phyloP scores from a whole-genome alignment of 805 yeast species.

The Starmerella ratchasimensis region DNA sequence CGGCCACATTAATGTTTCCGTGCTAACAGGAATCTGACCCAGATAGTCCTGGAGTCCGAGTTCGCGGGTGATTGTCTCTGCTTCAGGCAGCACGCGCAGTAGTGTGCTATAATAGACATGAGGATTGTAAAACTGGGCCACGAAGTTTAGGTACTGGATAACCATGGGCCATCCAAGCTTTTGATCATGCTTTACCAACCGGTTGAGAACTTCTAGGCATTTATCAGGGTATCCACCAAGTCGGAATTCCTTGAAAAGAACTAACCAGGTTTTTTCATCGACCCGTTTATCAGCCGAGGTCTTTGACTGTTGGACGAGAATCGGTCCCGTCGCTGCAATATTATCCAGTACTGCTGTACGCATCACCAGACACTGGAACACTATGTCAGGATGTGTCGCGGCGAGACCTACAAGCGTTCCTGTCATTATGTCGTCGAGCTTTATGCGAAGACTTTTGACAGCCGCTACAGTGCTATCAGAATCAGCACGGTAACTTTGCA shows the following conservation, averaged over 20 bases:
- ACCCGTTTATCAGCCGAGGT: constrained; percentile 16
- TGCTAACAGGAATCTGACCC: not conserved
- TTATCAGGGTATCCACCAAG: constrained; percentile 20
- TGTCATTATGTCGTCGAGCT: too few species aligned
- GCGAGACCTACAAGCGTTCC: constrained; percentile 10
- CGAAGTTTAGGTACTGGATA: constrained; percentile 20
- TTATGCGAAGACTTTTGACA: too few species aligned
- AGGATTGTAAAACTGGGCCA: constrained; percentile 18
- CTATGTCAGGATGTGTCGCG: constrained; percentile 7
- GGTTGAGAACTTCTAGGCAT: constrained; percentile 20
- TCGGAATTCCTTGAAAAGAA: constrained; percentile 22
- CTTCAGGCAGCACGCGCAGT: constrained; percentile 16
- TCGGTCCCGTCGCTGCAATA: constrained; percentile 17
- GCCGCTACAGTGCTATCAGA: too few species aligned
- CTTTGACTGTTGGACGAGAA: constrained; percentile 16
- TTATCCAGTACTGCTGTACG: constrained; percentile 22
- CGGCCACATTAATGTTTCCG: not conserved
- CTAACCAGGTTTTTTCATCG: constrained; percentile 17
- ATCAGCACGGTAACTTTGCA: too few species aligned
- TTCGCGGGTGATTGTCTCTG: constrained; percentile 5
- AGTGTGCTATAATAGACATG: constrained; percentile 15
- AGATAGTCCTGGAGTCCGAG: constrained; percentile 15
- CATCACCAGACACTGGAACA: constrained; percentile 17
- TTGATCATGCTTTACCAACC: constrained; percentile 9
- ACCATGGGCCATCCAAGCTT: constrained; percentile 16